phyloP scores from a whole-genome alignment of 1,284 basidiomycete species.

The Leccinum pachyderme region DNA sequence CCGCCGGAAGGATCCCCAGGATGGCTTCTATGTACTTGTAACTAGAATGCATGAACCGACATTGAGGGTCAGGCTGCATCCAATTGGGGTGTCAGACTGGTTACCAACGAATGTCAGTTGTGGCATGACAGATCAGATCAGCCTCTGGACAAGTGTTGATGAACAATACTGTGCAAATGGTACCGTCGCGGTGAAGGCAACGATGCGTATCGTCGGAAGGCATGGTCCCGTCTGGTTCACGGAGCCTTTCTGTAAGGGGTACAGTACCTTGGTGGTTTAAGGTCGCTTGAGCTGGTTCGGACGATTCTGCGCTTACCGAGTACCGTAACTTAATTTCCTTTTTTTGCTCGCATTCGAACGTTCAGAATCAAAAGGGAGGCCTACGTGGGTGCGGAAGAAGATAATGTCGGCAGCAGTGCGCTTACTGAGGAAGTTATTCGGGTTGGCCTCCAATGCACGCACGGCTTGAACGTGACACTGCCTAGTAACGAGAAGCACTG shows the following conservation, averaged over 20 bases:
- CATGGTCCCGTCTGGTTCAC: neutral
- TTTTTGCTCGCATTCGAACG: neutral
- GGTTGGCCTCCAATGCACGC: neutral
- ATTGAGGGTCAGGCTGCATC: neutral
- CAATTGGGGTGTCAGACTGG: neutral
- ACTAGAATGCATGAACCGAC: neutral
- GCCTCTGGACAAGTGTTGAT: neutral
- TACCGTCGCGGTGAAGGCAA: neutral
- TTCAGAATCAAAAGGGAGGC: neutral
- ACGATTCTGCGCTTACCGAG: neutral
- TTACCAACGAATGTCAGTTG: neutral
- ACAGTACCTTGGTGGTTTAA: neutral
- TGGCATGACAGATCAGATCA: slow-evolving; percentile 1
- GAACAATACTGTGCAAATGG: neutral
- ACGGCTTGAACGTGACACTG: neutral
- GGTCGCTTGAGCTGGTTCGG: neutral
- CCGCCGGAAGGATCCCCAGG: neutral
- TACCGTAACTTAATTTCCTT: neutral
- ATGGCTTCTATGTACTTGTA: neutral
- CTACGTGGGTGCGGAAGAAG: neutral
- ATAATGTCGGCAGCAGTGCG: neutral
- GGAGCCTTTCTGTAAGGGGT: neutral
- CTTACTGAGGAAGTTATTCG: neutral
- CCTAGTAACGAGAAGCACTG: neutral
- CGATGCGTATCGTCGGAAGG: neutral